Evolutionary conservation across 2,329 filamentous ascomycete genomes (phyloP), one percentile per base, ranked within the genome.

Genomic region (Neonectria hederae): DNA sequence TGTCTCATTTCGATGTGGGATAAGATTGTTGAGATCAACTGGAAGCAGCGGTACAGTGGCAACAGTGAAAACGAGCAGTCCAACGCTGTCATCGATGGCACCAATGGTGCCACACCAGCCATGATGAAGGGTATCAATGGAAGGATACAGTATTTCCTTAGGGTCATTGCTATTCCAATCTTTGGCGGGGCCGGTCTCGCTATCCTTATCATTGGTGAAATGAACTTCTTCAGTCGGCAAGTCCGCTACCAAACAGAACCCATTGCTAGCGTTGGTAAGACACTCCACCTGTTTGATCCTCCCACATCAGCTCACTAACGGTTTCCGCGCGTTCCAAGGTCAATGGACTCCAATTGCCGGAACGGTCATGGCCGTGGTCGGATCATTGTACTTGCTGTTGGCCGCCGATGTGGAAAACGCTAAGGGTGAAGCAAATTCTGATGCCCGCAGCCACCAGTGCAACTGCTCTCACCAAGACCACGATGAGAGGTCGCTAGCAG

Each of bases 21-120:
- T 66, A 90, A 88, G 69, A 89, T 91, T 5, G 75, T 89, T 2
- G 83, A 89, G 64, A 83, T 84, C 54, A 90, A 90, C 63, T 89
- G 86, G 86, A 86, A 82, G 65, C 79, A 75, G 43, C 76, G 78
- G 0, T 82, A 81, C 30, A 65, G 63, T 1, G 42, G 38, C 0
- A 45, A 53, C 2, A 26, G 75, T 9, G 69, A 74, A 21, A 72
- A 75, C 6, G 65, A 75, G 11, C 68, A 69, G 10, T 65, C 68
- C 2, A 75, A 86, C 45, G 75, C 83, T 42, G 69, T 73, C 0
- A 86, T 87, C 19, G 78, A 83, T 52, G 85, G 84, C 11, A 87
- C 85, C 2, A 88, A 88, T 43, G 83, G 83, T 3, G 84, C 86
- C 1, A 89, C 86, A 0, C 73, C 79, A 1, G 75, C 76, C 2